Percentiles rank a stretch among this genome's conserved stretches.
These are phyloP conservation scores for Furcasterigmium sp. DNA, from an alignment of 2,329 filamentous ascomycete species.

Conservation along the genomic window DNA sequence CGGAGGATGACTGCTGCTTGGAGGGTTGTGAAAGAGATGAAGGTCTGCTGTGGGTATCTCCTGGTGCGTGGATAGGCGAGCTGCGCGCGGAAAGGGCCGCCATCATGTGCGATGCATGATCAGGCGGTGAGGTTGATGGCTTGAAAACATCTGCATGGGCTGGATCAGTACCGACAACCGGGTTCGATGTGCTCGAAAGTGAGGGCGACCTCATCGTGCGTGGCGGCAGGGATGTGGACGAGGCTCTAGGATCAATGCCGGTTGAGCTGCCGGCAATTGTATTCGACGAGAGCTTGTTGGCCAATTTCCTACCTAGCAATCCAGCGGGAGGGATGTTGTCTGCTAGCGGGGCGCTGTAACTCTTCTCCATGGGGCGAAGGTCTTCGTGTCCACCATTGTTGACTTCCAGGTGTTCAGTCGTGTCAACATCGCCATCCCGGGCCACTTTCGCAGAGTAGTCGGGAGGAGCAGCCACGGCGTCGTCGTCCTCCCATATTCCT, in stretches of 20 bases:
- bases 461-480: constrained; percentile 32
- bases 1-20: constrained; percentile 40
- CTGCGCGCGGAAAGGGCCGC: constrained; percentile 58
- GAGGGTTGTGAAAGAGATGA: too few relatives aligned
- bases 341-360: constrained; percentile 40
- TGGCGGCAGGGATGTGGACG: constrained; percentile 22
- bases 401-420: constrained; percentile 34
- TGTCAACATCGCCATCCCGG: constrained; percentile 41
- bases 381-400: constrained; percentile 23
- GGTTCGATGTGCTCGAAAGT: constrained; percentile 56
- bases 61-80: constrained; percentile 42
- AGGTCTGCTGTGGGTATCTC: too few relatives aligned
- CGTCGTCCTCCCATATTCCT: constrained; percentile 67
- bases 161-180: constrained; percentile 62
- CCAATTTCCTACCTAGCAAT: constrained; percentile 45
- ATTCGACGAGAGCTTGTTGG: constrained; percentile 26
- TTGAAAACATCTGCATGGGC: constrained; percentile 61
- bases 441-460: constrained; percentile 32
- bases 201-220: constrained; percentile 43
- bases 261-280: constrained; percentile 37
- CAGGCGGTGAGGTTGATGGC: constrained; percentile 48
- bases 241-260: constrained; percentile 40
- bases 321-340: constrained; percentile 34
- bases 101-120: constrained; percentile 60
- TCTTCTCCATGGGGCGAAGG: constrained; percentile 49